phyloP scores from a whole-genome alignment of 78 protist species.

The Diacronema lutheri region DNA sequence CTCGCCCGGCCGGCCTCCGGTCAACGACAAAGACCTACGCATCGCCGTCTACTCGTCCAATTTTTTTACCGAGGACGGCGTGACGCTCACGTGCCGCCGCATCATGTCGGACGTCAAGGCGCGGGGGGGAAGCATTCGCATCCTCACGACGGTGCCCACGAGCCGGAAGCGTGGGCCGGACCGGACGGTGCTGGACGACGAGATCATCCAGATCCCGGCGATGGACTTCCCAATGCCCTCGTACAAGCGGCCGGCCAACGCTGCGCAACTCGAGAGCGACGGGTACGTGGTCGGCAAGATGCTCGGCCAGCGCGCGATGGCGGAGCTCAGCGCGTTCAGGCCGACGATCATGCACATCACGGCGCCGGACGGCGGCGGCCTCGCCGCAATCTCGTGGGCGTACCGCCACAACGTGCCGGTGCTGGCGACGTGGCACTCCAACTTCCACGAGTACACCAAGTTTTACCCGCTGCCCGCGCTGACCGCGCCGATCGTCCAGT shows the following conservation, averaged over 20 bases:
- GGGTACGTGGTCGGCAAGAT: not conserved
- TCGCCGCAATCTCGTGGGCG: not conserved
- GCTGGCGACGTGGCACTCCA: conserved; percentile 33
- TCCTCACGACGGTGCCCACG: not conserved
- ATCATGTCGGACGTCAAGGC: not conserved
- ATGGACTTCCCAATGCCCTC: not conserved
- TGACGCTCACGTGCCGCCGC: not conserved
- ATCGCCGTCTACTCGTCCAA: too few species aligned
- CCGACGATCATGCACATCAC: conserved; percentile 24
- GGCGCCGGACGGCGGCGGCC: conserved; percentile 2
- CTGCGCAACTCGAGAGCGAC: too few species aligned
- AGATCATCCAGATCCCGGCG: not conserved
- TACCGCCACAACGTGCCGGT: not conserved
- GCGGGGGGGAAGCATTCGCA: not conserved
- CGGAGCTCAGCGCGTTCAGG: not conserved
- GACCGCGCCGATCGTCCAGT: not conserved
- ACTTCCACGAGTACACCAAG: not conserved
- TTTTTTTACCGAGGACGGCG: not conserved
- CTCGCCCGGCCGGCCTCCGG: too few species aligned
- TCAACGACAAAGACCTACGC: too few species aligned
- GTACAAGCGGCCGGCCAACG: not conserved
- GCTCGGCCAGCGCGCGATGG: not conserved
- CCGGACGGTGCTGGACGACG: not conserved
- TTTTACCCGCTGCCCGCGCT: not conserved
- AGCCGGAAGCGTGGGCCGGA: too few species aligned